Conservation (phyloP, 139 green algal genomes). For the Chlorella sp. region DNA sequence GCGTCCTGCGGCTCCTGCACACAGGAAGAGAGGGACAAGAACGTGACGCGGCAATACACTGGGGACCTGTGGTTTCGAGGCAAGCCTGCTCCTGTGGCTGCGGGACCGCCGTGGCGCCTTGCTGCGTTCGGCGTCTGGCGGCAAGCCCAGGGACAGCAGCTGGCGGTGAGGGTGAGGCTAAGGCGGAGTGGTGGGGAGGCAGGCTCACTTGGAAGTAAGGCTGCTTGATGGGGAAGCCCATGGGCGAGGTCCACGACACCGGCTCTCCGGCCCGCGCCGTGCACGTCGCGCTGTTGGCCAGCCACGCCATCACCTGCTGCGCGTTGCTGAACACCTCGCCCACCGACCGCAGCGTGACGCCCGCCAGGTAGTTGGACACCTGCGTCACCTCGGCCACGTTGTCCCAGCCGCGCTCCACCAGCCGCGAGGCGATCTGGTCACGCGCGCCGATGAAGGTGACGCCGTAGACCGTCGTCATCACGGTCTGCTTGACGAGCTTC, state of each 20-base stretch:
- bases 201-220: no score
- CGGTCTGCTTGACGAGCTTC: slow-evolving; percentile 99
- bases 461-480: slow-evolving; percentile 98
- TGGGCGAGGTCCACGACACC: slow-evolving; percentile 80
- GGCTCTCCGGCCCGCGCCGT: neutral
- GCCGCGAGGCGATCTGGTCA: slow-evolving; percentile 74
- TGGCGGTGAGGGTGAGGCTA: no score
- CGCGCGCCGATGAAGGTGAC: slow-evolving; percentile 90
- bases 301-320: slow-evolving; percentile 87
- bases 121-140: no score
- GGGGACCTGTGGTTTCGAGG: no score
- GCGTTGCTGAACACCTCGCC: slow-evolving; percentile 78
- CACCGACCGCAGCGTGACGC: slow-evolving; percentile 67
- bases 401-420: slow-evolving; percentile 67
- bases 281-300: slow-evolving; percentile 32
- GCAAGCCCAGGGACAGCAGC: no score
- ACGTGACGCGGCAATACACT: no score
- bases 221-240: slow-evolving; percentile 90
- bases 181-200: no score
- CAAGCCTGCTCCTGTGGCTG: no score
- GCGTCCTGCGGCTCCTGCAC: no score
- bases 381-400: slow-evolving; percentile 35
- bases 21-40: no score
- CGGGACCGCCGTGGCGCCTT: no score
- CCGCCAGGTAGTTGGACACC: slow-evolving; percentile 68